Evolutionary conservation across 2,329 filamentous ascomycete genomes (phyloP).

Genomic region (Botryosphaeria dothidea): DNA sequence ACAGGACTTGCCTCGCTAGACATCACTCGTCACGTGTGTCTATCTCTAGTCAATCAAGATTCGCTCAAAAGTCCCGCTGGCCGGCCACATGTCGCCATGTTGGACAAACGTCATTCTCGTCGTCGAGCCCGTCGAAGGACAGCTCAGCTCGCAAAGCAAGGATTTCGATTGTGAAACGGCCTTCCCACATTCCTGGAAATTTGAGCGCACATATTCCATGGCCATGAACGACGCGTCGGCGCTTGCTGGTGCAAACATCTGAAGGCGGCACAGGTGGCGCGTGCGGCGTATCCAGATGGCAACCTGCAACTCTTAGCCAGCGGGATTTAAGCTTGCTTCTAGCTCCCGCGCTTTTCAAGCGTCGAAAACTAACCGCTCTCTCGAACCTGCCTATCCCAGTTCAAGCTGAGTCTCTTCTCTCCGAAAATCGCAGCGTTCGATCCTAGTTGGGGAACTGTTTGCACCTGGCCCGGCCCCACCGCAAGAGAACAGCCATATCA

Average conservation of each 20-base stretch:
- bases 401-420: neutral
- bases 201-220: neutral
- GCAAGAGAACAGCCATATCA: neutral
- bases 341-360: neutral
- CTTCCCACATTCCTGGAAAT: constrained; percentile 1
- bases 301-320: neutral
- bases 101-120: neutral
- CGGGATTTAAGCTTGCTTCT: constrained; percentile 2
- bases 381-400: neutral
- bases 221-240: neutral
- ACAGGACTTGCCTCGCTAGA: neutral
- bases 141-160: neutral
- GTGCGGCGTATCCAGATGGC: neutral
- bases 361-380: neutral
- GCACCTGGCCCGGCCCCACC: no score
- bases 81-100: neutral
- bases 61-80: neutral
- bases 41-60: neutral
- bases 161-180: neutral
- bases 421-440: neutral
- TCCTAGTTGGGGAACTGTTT: no score
- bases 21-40: neutral
- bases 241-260: neutral
- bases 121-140: neutral
- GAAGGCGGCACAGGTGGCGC: neutral